These are phyloP conservation scores for Chlamydomonas eustigma DNA, from an alignment of 139 green algal genomes.

Conservation along the genomic window DNA sequence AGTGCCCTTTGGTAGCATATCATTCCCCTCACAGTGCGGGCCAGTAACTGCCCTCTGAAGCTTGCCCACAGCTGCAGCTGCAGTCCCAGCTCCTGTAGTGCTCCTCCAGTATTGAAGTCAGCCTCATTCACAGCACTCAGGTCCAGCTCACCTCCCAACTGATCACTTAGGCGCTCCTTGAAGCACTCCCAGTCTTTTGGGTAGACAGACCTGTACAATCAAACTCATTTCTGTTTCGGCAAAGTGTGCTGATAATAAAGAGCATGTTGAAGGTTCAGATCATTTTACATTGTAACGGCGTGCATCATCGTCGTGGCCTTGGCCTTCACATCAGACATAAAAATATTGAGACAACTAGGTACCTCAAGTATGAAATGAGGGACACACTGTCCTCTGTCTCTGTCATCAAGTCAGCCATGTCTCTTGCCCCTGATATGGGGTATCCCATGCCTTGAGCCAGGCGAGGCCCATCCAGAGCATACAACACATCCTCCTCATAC, in stretches of 20 bases:
- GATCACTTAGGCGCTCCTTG: constrained; percentile 37
- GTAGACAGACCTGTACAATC: constrained; percentile 24
- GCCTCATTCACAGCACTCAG: constrained; percentile 27
- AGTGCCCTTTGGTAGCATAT: constrained; percentile 71
- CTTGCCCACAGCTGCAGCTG: constrained; percentile 68
- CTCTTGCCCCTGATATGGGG: not conserved
- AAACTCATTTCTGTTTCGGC: no score
- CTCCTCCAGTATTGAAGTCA: constrained; percentile 26
- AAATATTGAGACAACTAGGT: no score
- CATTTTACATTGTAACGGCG: no score
- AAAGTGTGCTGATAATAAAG: no score
- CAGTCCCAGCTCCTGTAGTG: constrained; percentile 20
- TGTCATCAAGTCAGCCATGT: constrained; percentile 43
- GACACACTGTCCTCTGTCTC: constrained; percentile 44
- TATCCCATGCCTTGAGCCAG: not conserved
- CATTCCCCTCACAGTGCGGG: constrained; percentile 57
- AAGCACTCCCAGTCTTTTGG: constrained; percentile 41
- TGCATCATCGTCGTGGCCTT: no score
- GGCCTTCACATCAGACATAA: no score
- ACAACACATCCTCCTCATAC: constrained; percentile 58
- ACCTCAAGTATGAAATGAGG: constrained; percentile 42
- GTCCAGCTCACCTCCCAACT: constrained; percentile 22
- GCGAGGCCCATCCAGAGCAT: constrained; percentile 24
- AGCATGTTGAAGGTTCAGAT: no score
- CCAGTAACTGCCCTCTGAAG: constrained; percentile 64